Percentiles rank a stretch among this genome's conserved stretches.
Evolutionary conservation across 352 stramenopile genomes (phyloP).

Genomic region (Phytophthora pistaciae): DNA sequence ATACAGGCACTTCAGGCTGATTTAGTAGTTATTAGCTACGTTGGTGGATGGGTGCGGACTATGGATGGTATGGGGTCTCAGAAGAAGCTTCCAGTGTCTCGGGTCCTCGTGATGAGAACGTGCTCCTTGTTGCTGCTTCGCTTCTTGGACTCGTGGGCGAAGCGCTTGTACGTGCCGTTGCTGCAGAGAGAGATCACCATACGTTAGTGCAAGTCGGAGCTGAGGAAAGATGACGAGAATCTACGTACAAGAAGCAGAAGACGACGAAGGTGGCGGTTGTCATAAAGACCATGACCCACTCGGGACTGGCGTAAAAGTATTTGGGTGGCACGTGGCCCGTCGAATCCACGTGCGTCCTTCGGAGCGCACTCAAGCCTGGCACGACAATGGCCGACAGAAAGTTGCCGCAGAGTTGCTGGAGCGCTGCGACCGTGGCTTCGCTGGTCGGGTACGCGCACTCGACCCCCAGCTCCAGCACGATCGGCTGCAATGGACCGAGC

Average conservation of each 20-base stretch:
- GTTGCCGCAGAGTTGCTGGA: slow-evolving; percentile 84
- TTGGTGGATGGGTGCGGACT: not conserved
- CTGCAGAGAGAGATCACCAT: slow-evolving; percentile 55
- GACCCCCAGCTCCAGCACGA: slow-evolving; percentile 75
- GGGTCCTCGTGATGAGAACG: slow-evolving; percentile 17
- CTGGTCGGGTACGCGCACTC: slow-evolving; percentile 82
- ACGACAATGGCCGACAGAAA: slow-evolving; percentile 75
- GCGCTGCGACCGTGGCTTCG: slow-evolving; percentile 75
- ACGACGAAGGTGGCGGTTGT: slow-evolving; percentile 50
- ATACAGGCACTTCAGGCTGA: not conserved
- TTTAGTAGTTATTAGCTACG: not conserved
- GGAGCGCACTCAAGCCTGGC: slow-evolving; percentile 55
- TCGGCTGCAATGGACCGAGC: slow-evolving; percentile 72
- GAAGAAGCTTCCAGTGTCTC: slow-evolving; percentile 31
- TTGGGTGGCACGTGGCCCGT: slow-evolving; percentile 39
- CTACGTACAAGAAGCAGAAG: slow-evolving; percentile 69
- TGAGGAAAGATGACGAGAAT: slow-evolving; percentile 45
- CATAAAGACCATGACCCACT: slow-evolving; percentile 63
- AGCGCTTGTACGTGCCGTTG: slow-evolving; percentile 68
- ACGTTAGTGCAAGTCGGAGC: slow-evolving; percentile 43
- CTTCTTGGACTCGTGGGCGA: slow-evolving; percentile 42
- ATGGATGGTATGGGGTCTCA: not conserved
- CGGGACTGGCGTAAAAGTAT: slow-evolving; percentile 60
- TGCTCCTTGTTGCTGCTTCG: slow-evolving; percentile 12
- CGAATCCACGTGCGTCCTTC: slow-evolving; percentile 41